Evolutionary conservation across 2,329 filamentous ascomycete genomes (phyloP).

Genomic region (Hypoxylon sp.): DNA sequence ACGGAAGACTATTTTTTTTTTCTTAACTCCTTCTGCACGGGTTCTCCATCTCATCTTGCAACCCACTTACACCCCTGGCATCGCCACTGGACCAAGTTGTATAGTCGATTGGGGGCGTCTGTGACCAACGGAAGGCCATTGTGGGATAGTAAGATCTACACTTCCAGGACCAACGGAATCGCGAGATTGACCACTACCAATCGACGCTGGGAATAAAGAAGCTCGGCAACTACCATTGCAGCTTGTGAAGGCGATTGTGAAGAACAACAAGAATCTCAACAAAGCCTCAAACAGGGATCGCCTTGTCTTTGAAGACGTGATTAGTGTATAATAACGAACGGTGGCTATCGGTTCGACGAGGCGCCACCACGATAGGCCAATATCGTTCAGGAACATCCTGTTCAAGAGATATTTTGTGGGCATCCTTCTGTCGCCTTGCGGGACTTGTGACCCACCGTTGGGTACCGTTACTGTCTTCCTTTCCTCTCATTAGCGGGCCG

Average conservation of each 20-base stretch:
- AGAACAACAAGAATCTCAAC: slow-evolving; percentile 14
- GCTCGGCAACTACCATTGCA: slow-evolving; percentile 16
- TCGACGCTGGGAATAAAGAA: slow-evolving; percentile 16
- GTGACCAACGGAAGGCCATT: slow-evolving; percentile 36
- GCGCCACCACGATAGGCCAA: slow-evolving; percentile 37
- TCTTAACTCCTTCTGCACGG: slow-evolving; percentile 13
- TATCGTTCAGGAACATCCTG: slow-evolving; percentile 33
- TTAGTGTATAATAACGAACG: slow-evolving; percentile 28
- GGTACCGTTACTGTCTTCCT: slow-evolving; percentile 39
- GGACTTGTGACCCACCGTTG: slow-evolving; percentile 41
- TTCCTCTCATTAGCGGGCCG: too few relatives aligned
- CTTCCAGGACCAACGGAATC: slow-evolving; percentile 29
- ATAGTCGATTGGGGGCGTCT: slow-evolving; percentile 28
- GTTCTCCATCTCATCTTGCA: slow-evolving; percentile 26
- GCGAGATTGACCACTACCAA: slow-evolving; percentile 26
- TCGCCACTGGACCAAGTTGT: slow-evolving; percentile 36
- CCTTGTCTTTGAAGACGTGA: slow-evolving; percentile 10
- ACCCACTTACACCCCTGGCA: slow-evolving; percentile 28
- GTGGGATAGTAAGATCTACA: slow-evolving; percentile 40
- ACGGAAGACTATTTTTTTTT: slow-evolving; percentile 20
- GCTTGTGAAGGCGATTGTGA: slow-evolving; percentile 17
- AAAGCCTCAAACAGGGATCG: slow-evolving; percentile 18
- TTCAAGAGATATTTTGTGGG: slow-evolving; percentile 36
- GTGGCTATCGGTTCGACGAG: slow-evolving; percentile 35
- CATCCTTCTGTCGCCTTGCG: slow-evolving; percentile 29